Evolutionary conservation across 2,329 filamentous ascomycete genomes (phyloP).

Genomic region (Hymenoscyphus occultus): DNA sequence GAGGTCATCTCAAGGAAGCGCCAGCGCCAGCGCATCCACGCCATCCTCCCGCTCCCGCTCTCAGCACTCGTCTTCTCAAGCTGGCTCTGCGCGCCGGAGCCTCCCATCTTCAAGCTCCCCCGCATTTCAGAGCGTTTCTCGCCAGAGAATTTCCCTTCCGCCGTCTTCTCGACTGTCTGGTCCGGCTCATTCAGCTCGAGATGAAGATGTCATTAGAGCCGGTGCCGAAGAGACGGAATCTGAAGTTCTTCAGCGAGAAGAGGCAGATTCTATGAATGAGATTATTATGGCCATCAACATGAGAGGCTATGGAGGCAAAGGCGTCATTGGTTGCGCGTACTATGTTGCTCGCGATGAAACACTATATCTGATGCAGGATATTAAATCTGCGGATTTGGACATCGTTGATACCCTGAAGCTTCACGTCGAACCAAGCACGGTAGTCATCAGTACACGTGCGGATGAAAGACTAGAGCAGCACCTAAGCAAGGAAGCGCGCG

Average conservation of each 20-base stretch:
- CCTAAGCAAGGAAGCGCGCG: constrained; percentile 33
- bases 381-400: constrained; percentile 65
- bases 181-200: constrained; percentile 10
- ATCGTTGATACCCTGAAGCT: constrained; percentile 60
- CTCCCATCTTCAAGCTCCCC: constrained; percentile 20
- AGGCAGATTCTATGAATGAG: constrained; percentile 58
- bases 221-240: constrained; percentile 32
- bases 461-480: constrained; percentile 35
- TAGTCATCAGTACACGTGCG: constrained; percentile 46
- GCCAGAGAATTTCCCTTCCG: constrained; percentile 24
- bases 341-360: constrained; percentile 69
- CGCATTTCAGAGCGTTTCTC: constrained; percentile 17
- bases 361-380: constrained; percentile 75
- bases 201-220: constrained; percentile 17
- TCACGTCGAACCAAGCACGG: constrained; percentile 52
- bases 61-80: constrained; percentile 22
- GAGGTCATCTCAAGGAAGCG: constrained; percentile 10
- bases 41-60: constrained; percentile 10
- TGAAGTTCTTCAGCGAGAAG: constrained; percentile 36
- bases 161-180: constrained; percentile 14
- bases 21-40: not conserved
- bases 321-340: constrained; percentile 78
- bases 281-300: constrained; percentile 79
- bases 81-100: constrained; percentile 23
- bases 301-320: constrained; percentile 47